Conservation (phyloP, 805 yeast species). For the Candida khao-thaluensis region DNA sequence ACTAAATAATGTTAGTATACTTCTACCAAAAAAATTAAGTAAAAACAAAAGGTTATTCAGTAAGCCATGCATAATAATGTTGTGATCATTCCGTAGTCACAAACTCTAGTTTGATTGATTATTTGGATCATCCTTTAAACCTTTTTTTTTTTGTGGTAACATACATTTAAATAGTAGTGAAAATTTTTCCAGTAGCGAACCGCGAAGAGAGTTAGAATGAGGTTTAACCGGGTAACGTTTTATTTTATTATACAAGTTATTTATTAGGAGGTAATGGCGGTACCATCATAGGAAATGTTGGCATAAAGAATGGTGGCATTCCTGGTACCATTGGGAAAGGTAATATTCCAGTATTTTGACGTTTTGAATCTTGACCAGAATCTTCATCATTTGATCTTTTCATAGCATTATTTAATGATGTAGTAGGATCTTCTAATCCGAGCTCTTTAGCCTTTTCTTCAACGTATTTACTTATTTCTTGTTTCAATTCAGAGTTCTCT, state of each 20-base stretch:
- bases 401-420: constrained; percentile 12
- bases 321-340: constrained; percentile 16
- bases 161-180: too few species aligned
- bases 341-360: constrained; percentile 21
- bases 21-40: too few species aligned
- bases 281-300: constrained; percentile 14
- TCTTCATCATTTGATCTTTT: constrained; percentile 23
- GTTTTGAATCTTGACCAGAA: constrained; percentile 25
- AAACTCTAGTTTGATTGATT: constrained; percentile 47
- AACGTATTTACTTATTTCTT: constrained; percentile 52
- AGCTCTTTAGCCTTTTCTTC: constrained; percentile 33
- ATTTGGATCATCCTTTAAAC: constrained; percentile 24
- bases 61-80: constrained; percentile 30
- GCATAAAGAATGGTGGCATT: constrained; percentile 20
- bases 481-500: constrained; percentile 58
- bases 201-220: too few species aligned
- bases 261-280: constrained; percentile 15
- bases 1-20: too few species aligned
- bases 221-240: background rate
- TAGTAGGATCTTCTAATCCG: constrained; percentile 34
- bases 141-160: background rate
- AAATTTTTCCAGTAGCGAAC: constrained; percentile 8
- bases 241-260: background rate
- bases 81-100: constrained; percentile 51
- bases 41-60: constrained; percentile 22